These are phyloP conservation scores for Westerdykella ornata DNA, from an alignment of 2,329 filamentous ascomycete species.

Conservation along the genomic window DNA sequence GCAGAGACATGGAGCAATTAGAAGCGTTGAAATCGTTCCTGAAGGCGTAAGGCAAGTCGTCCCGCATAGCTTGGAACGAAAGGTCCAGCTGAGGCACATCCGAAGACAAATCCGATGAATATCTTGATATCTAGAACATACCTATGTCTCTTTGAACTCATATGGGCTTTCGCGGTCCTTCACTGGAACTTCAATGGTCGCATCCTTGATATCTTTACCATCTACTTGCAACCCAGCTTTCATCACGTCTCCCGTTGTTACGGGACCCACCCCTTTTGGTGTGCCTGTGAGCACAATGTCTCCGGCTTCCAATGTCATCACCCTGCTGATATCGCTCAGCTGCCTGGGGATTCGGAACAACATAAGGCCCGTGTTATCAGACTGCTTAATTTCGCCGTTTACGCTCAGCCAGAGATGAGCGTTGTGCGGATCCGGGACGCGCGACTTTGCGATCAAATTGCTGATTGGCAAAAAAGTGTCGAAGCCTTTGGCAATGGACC, in stretches of 20 bases:
- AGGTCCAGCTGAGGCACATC: no score
- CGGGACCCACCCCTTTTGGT: conserved; percentile 86
- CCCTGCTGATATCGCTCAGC: conserved; percentile 82
- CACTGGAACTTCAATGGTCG: conserved; percentile 74
- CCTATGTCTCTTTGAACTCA: conserved; percentile 54
- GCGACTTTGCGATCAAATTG: conserved; percentile 68
- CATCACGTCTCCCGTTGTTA: conserved; percentile 81
- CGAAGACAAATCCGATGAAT: no score
- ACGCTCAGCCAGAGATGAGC: conserved; percentile 80
- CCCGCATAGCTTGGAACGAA: no score
- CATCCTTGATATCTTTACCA: conserved; percentile 79
- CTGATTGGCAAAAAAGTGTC: conserved; percentile 93
- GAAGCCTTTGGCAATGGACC: conserved; percentile 95
- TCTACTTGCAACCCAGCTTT: conserved; percentile 71
- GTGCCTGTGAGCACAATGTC: conserved; percentile 96
- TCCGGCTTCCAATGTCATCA: conserved; percentile 88
- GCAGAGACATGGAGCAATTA: no score
- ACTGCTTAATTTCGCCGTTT: conserved; percentile 70
- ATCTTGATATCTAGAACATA: no score
- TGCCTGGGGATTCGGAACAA: conserved; percentile 84
- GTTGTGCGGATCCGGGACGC: conserved; percentile 80
- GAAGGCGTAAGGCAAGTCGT: no score
- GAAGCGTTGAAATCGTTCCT: no score
- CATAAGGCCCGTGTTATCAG: conserved; percentile 89
- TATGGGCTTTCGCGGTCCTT: conserved; percentile 73